Evolutionary conservation across 148 eudicot genomes (phyloP).

Genomic region (Bassia scoparia): DNA sequence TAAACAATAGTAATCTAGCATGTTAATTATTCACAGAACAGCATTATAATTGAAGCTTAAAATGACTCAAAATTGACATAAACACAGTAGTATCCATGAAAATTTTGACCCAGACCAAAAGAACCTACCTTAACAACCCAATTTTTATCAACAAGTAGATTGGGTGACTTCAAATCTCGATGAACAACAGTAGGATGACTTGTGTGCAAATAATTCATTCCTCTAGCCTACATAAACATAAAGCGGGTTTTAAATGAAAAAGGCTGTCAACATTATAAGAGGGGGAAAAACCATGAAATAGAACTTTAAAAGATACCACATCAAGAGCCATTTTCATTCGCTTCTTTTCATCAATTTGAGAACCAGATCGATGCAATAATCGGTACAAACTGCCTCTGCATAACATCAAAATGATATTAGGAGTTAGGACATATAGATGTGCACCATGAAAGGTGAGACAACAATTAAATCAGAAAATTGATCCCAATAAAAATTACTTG

Average conservation of each 20-base stretch:
- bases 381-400: constrained; percentile 90
- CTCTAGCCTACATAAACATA: constrained; percentile 71
- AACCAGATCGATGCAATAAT: constrained; percentile 75
- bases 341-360: constrained; percentile 75
- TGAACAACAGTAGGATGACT: constrained; percentile 88
- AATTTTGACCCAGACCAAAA: not conserved
- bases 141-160: constrained; percentile 93
- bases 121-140: constrained; percentile 90
- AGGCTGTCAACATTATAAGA: not conserved
- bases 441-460: not conserved
- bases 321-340: constrained; percentile 94
- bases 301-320: constrained; percentile 56
- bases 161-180: constrained; percentile 93
- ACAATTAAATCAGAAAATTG: not conserved
- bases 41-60: not conserved
- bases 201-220: constrained; percentile 96
- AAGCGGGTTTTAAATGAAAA: constrained; percentile 11
- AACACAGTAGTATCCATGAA: not conserved
- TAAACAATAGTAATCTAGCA: not conserved
- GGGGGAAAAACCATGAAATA: not conserved
- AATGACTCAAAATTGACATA: no score
- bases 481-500: no score
- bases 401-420: constrained; percentile 12
- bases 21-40: not conserved
- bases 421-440: no score